These are phyloP conservation scores for Petunia secreta DNA, from an alignment of 257 asterid genomes.

Conservation along the genomic window DNA sequence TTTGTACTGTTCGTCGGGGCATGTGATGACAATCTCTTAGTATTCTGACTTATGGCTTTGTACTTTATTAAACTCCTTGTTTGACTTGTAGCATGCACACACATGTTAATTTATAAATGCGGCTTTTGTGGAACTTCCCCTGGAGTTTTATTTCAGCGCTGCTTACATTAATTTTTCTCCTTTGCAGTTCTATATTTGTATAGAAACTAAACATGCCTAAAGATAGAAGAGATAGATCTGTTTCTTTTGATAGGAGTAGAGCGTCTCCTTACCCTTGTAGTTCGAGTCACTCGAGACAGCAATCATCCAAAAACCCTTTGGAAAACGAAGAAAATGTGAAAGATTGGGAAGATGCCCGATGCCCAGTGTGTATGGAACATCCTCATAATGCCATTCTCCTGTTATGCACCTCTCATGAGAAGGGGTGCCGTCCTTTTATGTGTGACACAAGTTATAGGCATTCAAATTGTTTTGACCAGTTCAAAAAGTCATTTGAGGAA, in stretches of 20 bases:
- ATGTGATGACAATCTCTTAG: neutral
- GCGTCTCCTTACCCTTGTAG: slow-evolving; percentile 62
- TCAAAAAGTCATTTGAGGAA: slow-evolving; percentile 59
- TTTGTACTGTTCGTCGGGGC: too few relatives aligned
- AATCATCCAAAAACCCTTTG: slow-evolving; percentile 49
- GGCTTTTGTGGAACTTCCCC: neutral
- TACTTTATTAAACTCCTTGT: neutral
- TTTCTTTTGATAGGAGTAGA: slow-evolving; percentile 69
- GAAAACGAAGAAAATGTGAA: slow-evolving; percentile 58
- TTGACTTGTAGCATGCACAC: neutral
- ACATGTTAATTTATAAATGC: neutral
- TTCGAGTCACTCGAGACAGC: slow-evolving; percentile 52
- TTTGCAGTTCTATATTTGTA: slow-evolving; percentile 19
- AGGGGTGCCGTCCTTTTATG: slow-evolving; percentile 90
- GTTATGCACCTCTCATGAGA: slow-evolving; percentile 80
- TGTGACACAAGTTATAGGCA: slow-evolving; percentile 97
- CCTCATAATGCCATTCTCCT: slow-evolving; percentile 92
- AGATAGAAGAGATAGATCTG: slow-evolving; percentile 72
- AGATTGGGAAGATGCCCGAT: slow-evolving; percentile 91
- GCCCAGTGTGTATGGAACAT: slow-evolving; percentile 95
- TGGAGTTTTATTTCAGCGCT: neutral
- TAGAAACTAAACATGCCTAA: slow-evolving; percentile 59
- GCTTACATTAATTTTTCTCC: slow-evolving; percentile 19
- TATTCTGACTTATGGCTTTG: neutral
- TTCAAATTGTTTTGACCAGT: slow-evolving; percentile 89